Conservation (phyloP, 768 basidiomycete genomes). For the Suillus hirtellus region DNA sequence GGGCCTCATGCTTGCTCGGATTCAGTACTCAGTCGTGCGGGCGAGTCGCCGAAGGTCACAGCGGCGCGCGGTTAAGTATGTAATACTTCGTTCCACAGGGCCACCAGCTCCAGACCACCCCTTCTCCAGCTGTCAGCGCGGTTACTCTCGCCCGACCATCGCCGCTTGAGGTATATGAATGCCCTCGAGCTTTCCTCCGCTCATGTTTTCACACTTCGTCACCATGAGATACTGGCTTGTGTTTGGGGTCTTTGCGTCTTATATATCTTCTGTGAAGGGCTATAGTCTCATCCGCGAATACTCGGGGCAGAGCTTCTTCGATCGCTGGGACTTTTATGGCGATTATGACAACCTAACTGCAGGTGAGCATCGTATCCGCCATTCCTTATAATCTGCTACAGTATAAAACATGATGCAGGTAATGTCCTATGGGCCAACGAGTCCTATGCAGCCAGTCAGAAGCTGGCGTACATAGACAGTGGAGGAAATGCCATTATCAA, state of each 20-base stretch:
- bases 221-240: constrained; percentile 18
- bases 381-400: background rate
- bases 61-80: background rate
- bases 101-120: background rate
- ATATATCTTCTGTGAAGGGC: constrained; percentile 12
- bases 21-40: background rate
- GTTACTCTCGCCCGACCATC: constrained; percentile 3
- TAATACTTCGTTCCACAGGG: background rate
- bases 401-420: constrained; percentile 37
- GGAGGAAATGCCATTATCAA: constrained; percentile 68
- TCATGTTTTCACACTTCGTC: background rate
- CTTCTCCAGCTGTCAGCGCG: background rate
- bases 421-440: constrained; percentile 61
- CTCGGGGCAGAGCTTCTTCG: constrained; percentile 52
- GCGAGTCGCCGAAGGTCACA: background rate
- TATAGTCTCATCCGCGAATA: constrained; percentile 46
- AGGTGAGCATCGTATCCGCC: constrained; percentile 35
- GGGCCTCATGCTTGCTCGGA: constrained; percentile 1
- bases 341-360: constrained; percentile 46
- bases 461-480: constrained; percentile 59
- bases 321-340: constrained; percentile 56
- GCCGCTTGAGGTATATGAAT: constrained; percentile 7
- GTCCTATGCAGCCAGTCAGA: constrained; percentile 44
- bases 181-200: constrained; percentile 1
- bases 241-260: constrained; percentile 7